Conservation (phyloP, 306 rosid genomes). For the Echinosophora koreensis region DNA sequence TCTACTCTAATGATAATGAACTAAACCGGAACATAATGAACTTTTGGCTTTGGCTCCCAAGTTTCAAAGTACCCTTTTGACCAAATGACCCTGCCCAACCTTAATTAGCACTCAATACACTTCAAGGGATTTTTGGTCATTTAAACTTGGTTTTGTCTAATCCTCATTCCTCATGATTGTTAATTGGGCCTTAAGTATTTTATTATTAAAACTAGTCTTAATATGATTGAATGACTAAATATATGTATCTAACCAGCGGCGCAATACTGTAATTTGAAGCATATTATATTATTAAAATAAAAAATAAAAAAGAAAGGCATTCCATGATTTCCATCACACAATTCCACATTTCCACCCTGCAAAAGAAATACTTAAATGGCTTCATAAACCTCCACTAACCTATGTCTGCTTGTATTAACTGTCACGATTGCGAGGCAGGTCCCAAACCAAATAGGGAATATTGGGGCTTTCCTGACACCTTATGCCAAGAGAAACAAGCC, state of each 20-base stretch:
- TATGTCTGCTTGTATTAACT: slow-evolving; percentile 34
- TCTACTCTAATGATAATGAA: not conserved
- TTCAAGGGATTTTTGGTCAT: not conserved
- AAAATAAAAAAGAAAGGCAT: slow-evolving; percentile 7
- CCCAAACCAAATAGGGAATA: slow-evolving; percentile 7
- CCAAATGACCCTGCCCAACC: slow-evolving; percentile 28
- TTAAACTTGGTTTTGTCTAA: slow-evolving; percentile 23
- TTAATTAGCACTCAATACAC: not conserved
- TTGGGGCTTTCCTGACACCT: slow-evolving; percentile 8
- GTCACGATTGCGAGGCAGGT: slow-evolving; percentile 24
- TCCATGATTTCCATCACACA: slow-evolving; percentile 30
- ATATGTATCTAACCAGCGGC: slow-evolving; percentile 72
- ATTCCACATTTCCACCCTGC: slow-evolving; percentile 37
- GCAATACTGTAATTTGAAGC: slow-evolving; percentile 56
- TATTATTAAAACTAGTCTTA: slow-evolving; percentile 38
- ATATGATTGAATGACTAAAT: slow-evolving; percentile 34
- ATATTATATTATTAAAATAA: not conserved
- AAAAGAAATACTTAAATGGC: slow-evolving; percentile 35
- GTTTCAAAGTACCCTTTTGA: slow-evolving; percentile 34
- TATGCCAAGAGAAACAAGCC: not conserved
- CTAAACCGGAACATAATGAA: slow-evolving; percentile 35
- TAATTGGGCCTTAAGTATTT: slow-evolving; percentile 41
- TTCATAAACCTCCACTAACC: slow-evolving; percentile 58
- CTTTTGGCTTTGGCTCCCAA: slow-evolving; percentile 34
- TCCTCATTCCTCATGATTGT: slow-evolving; percentile 51